Evolutionary conservation across 495 filamentous ascomycete species (phyloP).

Genomic region (Hyaloscypha finlandica): DNA sequence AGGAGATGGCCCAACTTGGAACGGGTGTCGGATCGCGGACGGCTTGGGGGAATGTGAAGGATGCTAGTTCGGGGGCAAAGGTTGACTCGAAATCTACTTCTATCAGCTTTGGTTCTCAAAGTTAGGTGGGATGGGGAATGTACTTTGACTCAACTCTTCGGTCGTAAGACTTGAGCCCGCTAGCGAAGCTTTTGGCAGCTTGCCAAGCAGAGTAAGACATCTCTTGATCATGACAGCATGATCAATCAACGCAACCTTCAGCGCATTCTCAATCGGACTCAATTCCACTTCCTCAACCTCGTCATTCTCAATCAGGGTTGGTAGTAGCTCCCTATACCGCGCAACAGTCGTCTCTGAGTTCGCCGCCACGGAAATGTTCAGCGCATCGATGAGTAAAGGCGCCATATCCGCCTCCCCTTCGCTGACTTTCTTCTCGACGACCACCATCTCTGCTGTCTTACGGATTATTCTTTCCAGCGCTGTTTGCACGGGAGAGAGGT

Average conservation of each 20-base stretch:
- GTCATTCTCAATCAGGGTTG: slow-evolving; percentile 38
- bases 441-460: slow-evolving; percentile 82
- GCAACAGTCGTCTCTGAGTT: slow-evolving; percentile 69
- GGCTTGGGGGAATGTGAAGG: slow-evolving; percentile 44
- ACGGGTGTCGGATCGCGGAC: slow-evolving; percentile 4
- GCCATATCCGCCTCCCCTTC: slow-evolving; percentile 69
- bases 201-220: slow-evolving; percentile 68
- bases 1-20: slow-evolving; percentile 14
- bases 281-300: slow-evolving; percentile 53
- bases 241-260: slow-evolving; percentile 84
- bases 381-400: slow-evolving; percentile 66
- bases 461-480: slow-evolving; percentile 88
- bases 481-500: slow-evolving; percentile 54
- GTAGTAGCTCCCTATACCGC: slow-evolving; percentile 72
- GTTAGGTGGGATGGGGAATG: slow-evolving; percentile 18
- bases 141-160: not conserved
- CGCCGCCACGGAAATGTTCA: slow-evolving; percentile 71
- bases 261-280: slow-evolving; percentile 75
- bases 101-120: slow-evolving; percentile 4
- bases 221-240: slow-evolving; percentile 86
- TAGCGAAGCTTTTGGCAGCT: slow-evolving; percentile 37
- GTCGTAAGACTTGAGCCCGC: slow-evolving; percentile 24
- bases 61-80: slow-evolving; percentile 62
- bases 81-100: slow-evolving; percentile 58
- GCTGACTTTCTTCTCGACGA: slow-evolving; percentile 71